These are phyloP conservation scores for Chrysanthemum lavandulifolium DNA, from an alignment of 129 eudicot genomes.

Conservation along the genomic window DNA sequence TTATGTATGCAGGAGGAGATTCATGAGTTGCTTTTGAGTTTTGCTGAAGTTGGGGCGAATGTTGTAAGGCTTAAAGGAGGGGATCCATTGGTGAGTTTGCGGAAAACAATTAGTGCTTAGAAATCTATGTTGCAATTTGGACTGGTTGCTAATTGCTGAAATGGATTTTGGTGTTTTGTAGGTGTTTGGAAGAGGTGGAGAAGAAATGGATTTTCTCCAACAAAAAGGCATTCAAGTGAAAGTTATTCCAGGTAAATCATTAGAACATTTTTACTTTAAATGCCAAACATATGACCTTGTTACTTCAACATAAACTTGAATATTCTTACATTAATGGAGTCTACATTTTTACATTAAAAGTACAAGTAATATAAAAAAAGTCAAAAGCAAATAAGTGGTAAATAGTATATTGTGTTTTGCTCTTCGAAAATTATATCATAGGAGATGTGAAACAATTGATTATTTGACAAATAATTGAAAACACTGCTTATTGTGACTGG, in stretches of 20 bases:
- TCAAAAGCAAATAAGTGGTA: not conserved
- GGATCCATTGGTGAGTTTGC: slow-evolving; percentile 76
- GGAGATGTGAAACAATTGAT: not conserved
- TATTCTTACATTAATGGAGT: not conserved
- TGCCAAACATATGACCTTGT: not conserved
- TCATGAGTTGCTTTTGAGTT: slow-evolving; percentile 83
- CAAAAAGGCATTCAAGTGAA: slow-evolving; percentile 87
- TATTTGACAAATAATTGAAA: not conserved
- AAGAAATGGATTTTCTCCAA: slow-evolving; percentile 96
- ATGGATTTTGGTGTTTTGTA: slow-evolving; percentile 20
- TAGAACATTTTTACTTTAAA: not conserved
- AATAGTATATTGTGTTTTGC: not conserved
- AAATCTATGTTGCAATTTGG: not conserved
- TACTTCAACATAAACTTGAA: not conserved
- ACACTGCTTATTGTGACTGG: not conserved
- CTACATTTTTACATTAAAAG: slow-evolving; percentile 3
- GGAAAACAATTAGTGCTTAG: not conserved
- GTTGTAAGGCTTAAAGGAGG: slow-evolving; percentile 98
- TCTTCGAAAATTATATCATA: not conserved
- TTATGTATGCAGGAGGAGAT: slow-evolving; percentile 72
- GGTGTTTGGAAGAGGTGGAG: slow-evolving; percentile 99
- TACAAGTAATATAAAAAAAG: not conserved
- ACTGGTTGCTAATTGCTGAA: not conserved
- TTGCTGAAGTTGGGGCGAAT: slow-evolving; percentile 92
- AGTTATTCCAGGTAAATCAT: slow-evolving; percentile 80